Evolutionary conservation across 495 filamentous ascomycete species (phyloP).

Genomic region (Aspergillus steynii): DNA sequence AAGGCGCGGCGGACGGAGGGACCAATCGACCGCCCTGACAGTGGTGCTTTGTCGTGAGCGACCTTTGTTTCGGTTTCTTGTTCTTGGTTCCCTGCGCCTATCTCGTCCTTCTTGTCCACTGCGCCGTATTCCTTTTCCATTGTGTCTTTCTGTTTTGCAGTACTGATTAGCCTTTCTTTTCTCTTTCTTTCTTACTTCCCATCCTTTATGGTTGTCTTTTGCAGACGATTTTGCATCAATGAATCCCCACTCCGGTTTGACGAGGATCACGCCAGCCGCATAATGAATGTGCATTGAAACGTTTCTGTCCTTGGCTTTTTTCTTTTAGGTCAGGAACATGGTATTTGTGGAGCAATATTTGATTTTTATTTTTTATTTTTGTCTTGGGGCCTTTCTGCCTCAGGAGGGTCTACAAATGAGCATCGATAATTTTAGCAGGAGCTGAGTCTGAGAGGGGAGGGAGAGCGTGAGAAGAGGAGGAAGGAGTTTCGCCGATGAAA

Average conservation of each 20-base stretch:
- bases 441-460: neutral
- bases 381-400: neutral
- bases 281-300: conserved; percentile 5
- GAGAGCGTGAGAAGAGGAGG: neutral
- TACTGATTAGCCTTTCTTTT: conserved; percentile 12
- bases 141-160: neutral
- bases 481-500: neutral
- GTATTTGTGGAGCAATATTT: neutral
- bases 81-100: neutral
- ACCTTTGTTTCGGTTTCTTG: conserved; percentile 9
- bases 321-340: neutral
- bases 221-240: conserved; percentile 22
- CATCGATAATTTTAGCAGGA: neutral
- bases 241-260: conserved; percentile 32
- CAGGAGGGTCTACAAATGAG: neutral
- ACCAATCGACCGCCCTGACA: conserved; percentile 40
- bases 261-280: conserved; percentile 19
- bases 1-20: conserved; percentile 31
- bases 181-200: conserved; percentile 6
- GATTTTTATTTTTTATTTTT: neutral
- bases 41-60: conserved; percentile 1
- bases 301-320: conserved; percentile 1
- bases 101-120: neutral
- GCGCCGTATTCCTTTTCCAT: neutral
- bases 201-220: conserved; percentile 15